Evolutionary conservation across 768 basidiomycete species (phyloP).

Genomic region (Mycena metata): DNA sequence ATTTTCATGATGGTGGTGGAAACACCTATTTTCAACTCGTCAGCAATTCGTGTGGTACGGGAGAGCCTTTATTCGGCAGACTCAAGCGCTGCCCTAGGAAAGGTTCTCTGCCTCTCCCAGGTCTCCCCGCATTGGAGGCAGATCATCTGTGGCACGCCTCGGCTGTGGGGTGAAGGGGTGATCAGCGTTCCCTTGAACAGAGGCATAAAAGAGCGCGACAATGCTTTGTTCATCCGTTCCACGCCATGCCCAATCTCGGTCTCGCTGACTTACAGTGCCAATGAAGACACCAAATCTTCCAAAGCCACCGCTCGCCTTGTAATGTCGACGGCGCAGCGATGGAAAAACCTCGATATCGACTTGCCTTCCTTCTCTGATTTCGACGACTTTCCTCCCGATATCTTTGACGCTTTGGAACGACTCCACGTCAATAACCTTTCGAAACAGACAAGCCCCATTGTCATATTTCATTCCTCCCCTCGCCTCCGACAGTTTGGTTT

Average conservation of each 20-base stretch:
- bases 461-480: conserved; percentile 11
- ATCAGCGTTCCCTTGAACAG: neutral
- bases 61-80: neutral
- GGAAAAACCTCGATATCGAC: neutral
- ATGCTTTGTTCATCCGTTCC: neutral
- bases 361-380: neutral
- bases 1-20: conserved; percentile 22
- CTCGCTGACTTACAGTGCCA: neutral
- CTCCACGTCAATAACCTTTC: neutral
- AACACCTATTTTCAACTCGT: neutral
- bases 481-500: conserved; percentile 7
- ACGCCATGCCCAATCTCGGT: neutral
- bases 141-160: neutral
- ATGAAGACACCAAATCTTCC: neutral
- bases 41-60: neutral
- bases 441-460: neutral
- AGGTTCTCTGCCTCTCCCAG: neutral
- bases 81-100: neutral
- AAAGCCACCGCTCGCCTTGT: neutral
- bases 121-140: conserved; percentile 12
- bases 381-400: neutral
- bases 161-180: conserved; percentile 1
- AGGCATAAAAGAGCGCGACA: too few species aligned
- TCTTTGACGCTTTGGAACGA: conserved; percentile 8
- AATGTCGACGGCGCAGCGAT: neutral